These are phyloP conservation scores for Deinandra increscens DNA, from an alignment of 129 eudicot genomes.

Conservation along the genomic window DNA sequence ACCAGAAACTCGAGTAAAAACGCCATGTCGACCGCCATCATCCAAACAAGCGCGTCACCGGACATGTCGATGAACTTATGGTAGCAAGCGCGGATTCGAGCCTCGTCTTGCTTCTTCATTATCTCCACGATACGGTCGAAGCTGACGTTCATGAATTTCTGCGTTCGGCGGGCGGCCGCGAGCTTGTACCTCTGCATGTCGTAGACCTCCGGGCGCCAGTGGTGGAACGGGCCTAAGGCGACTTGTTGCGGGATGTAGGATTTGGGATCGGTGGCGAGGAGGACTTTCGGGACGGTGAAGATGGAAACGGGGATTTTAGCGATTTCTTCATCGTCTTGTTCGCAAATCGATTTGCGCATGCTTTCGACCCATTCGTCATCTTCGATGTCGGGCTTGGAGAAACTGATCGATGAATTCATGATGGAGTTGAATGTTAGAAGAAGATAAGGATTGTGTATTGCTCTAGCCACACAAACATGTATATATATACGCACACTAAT, in stretches of 20 bases:
- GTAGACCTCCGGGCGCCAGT: slow-evolving; percentile 38
- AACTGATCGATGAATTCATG: not conserved
- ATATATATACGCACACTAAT: not conserved
- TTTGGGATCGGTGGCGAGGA: slow-evolving; percentile 39
- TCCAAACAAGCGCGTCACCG: slow-evolving; percentile 55
- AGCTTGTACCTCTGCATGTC: slow-evolving; percentile 40
- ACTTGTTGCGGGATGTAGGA: slow-evolving; percentile 55
- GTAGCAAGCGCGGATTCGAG: slow-evolving; percentile 47
- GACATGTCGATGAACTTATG: slow-evolving; percentile 46
- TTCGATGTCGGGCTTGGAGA: not conserved
- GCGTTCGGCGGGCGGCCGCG: slow-evolving; percentile 36
- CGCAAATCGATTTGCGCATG: slow-evolving; percentile 29
- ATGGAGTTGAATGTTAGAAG: not conserved
- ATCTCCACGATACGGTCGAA: slow-evolving; percentile 36
- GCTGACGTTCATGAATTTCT: slow-evolving; percentile 19
- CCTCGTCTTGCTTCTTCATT: slow-evolving; percentile 27
- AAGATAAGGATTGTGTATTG: slow-evolving; percentile 16
- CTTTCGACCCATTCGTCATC: slow-evolving; percentile 23
- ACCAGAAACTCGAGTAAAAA: slow-evolving; percentile 53
- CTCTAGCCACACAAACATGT: not conserved
- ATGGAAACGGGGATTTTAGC: slow-evolving; percentile 41
- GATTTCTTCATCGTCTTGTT: slow-evolving; percentile 34
- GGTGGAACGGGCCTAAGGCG: slow-evolving; percentile 71
- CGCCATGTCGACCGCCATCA: slow-evolving; percentile 57
- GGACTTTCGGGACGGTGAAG: slow-evolving; percentile 57